phyloP scores from a whole-genome alignment of 345 rosid genomes.

The Nephelium lappaceum region DNA sequence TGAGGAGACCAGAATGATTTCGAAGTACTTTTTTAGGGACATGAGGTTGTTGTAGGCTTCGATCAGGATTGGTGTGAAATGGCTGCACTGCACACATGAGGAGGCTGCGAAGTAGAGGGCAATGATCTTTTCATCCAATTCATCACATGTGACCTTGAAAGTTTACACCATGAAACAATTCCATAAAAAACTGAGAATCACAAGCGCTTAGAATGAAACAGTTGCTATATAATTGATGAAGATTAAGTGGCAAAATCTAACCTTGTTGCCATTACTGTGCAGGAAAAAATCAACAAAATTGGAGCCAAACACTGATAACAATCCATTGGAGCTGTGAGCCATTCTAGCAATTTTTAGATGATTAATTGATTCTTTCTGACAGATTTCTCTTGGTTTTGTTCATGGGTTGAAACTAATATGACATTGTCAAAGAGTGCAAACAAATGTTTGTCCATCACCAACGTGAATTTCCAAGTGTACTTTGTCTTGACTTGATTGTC shows the following conservation, averaged over 20 bases:
- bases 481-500: not conserved
- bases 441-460: not conserved
- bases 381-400: not conserved
- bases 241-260: not conserved
- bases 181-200: not conserved
- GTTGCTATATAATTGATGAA: too few relatives aligned
- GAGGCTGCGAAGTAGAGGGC: not conserved
- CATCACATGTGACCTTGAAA: not conserved
- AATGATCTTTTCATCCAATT: not conserved
- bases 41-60: not conserved
- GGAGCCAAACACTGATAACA: not conserved
- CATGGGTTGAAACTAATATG: not conserved
- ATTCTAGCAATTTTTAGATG: not conserved
- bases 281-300: not conserved
- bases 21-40: slow-evolving; percentile 18
- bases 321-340: not conserved
- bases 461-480: not conserved
- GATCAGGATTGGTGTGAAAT: not conserved
- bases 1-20: slow-evolving; percentile 29
- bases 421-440: not conserved
- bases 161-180: not conserved
- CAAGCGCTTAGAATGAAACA: too few relatives aligned
- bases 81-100: not conserved
- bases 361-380: not conserved
- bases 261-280: not conserved